A percentile compares a stretch with the other conserved stretches of the same genome.
Conservation (phyloP, 2,329 filamentous ascomycete genomes). For the Aspergillus sp. region DNA sequence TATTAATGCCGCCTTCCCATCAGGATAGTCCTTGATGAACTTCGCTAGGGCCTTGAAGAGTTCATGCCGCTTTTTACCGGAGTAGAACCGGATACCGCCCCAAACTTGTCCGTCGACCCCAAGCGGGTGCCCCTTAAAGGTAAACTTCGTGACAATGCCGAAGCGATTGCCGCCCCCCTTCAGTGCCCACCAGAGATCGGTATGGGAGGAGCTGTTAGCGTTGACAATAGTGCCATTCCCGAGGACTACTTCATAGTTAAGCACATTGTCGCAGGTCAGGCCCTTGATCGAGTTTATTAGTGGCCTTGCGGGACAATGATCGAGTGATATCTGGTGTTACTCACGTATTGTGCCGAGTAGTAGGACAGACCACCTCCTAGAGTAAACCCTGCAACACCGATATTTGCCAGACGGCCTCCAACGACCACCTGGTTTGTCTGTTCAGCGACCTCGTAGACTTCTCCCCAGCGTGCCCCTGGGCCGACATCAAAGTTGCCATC, state of each 20-base stretch:
- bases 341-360: constrained; percentile 14
- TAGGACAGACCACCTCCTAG: constrained; percentile 12
- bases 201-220: constrained; percentile 9
- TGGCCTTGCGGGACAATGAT: not conserved
- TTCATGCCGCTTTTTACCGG: constrained; percentile 1
- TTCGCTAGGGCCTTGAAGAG: constrained; percentile 5
- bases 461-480: constrained; percentile 12
- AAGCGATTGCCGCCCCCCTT: constrained; percentile 12
- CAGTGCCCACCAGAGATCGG: constrained; percentile 13
- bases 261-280: constrained; percentile 10
- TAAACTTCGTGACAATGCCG: constrained; percentile 14
- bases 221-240: constrained; percentile 7
- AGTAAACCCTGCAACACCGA: constrained; percentile 8
- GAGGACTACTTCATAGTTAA: constrained; percentile 12
- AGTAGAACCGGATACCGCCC: constrained; percentile 7
- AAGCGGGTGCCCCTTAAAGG: constrained; percentile 7
- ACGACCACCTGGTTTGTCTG: constrained; percentile 11
- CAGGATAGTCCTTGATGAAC: constrained; percentile 8
- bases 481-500: constrained; percentile 13
- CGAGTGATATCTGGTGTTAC: not conserved
- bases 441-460: constrained; percentile 6
- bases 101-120: constrained; percentile 5
- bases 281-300: constrained; percentile 1
- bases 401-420: constrained; percentile 10
- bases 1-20: constrained; percentile 10